Percentiles rank a stretch among this genome's conserved stretches.
These are phyloP conservation scores for Nectriaceae sp. DNA, from an alignment of 2,329 filamentous ascomycete species.

Conservation along the genomic window DNA sequence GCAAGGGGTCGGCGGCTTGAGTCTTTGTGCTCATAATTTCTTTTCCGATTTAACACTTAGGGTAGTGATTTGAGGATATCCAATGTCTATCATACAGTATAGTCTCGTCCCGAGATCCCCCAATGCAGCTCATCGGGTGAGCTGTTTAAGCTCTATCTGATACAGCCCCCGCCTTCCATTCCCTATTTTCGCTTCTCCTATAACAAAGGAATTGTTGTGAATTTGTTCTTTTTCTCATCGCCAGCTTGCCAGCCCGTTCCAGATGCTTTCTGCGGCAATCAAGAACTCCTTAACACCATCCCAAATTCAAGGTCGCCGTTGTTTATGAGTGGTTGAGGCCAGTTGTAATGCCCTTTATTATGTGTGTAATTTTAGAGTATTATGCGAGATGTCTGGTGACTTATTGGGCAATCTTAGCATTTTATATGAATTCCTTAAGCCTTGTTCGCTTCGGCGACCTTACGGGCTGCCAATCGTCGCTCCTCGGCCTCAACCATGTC, in stretches of 20 bases:
- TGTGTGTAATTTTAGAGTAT: too few species aligned
- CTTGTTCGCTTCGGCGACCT: conserved; percentile 28
- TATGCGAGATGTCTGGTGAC: too few species aligned
- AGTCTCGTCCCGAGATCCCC: neutral
- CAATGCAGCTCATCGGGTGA: too few species aligned
- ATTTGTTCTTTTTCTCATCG: neutral
- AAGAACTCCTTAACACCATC: conserved; percentile 2
- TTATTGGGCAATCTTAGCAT: too few species aligned
- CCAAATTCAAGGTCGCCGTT: neutral
- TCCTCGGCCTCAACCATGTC: conserved; percentile 86
- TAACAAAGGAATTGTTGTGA: neutral
- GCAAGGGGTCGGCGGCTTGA: conserved; percentile 23
- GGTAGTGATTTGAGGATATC: conserved; percentile 7
- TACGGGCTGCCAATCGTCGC: conserved; percentile 51
- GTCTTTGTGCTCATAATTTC: conserved; percentile 16
- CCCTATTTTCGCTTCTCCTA: neutral
- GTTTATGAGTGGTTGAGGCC: neutral
- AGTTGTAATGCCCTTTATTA: too few species aligned
- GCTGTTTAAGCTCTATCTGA: too few species aligned
- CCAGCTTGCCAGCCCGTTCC: neutral
- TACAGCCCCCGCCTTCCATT: neutral
- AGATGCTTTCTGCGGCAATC: neutral
- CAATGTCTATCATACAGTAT: neutral
- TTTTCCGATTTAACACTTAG: conserved; percentile 4
- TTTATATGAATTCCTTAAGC: conserved; percentile 13